Evolutionary conservation across 1,139 yeast genomes (phyloP), one percentile per base, ranked within the genome.

Genomic region (Suhomyces terraborum): DNA sequence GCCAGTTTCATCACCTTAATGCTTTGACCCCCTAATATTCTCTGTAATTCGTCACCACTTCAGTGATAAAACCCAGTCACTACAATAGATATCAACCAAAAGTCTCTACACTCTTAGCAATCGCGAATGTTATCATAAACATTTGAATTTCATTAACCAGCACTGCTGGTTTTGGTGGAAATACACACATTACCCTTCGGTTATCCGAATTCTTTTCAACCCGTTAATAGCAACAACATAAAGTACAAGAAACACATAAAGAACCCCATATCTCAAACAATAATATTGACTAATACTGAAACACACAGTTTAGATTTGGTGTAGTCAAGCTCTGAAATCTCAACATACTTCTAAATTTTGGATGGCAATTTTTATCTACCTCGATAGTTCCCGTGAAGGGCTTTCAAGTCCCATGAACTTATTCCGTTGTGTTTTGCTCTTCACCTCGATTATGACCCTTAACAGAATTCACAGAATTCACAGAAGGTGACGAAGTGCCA

Each of bases 91-190:
- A n/a, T n/a, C n/a, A n/a, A n/a, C n/a, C n/a, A n/a, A n/a, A n/a
- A n/a, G n/a, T n/a, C n/a, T n/a, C n/a, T n/a, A n/a, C n/a, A n/a
- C n/a, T n/a, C n/a, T n/a, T n/a, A n/a, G n/a, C n/a, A n/a, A n/a
- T 14, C 20, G 9, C 9, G 12, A 13, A 14, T 13, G 13, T 29
- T 16, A 8, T 13, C 34, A 31, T 8, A 27, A 27, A 30, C 32
- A 14, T 14, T 18, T 21, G 22, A 32, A 21, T 10, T 32, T 22
- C 35, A 32, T 32, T 22, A 22, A 12, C 35, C 35, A 34, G 36
- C 36, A 32, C 27, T 25, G 36, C 36, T 34, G 31, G 29, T 23
- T n/a, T n/a, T n/a, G n/a, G n/a, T n/a, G n/a, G n/a, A n/a, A n/a
- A n/a, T n/a, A 12, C 27, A 25, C 30, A 30, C 20, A 34, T 19